Percentiles rank a stretch among this genome's conserved stretches.
These are phyloP conservation scores for Penicillium herquei DNA, from an alignment of 495 filamentous ascomycete genomes.

Conservation along the genomic window DNA sequence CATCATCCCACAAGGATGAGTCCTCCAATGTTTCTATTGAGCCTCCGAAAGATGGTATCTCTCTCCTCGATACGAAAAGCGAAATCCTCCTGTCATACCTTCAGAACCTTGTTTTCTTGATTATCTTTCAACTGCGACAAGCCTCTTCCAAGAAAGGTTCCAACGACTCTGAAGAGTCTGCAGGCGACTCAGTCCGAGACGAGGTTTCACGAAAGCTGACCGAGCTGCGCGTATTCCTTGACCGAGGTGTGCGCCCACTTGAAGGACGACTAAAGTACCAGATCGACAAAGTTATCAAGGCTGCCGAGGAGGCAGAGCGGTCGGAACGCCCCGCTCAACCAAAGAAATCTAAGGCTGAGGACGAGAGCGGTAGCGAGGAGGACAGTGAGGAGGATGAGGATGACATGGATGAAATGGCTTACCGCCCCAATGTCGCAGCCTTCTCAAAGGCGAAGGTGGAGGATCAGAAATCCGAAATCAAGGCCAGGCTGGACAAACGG, in stretches of 20 bases:
- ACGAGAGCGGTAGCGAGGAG: constrained; percentile 33
- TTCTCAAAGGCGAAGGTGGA: constrained; percentile 46
- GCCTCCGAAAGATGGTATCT: constrained; percentile 81
- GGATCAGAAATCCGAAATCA: constrained; percentile 22
- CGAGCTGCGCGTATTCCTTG: constrained; percentile 82
- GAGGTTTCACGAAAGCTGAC: constrained; percentile 78
- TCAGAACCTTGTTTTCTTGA: constrained; percentile 88
- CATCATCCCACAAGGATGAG: constrained; percentile 41
- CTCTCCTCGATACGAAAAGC: constrained; percentile 90
- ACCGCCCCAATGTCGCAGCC: constrained; percentile 62
- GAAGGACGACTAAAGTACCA: constrained; percentile 84
- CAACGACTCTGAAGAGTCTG: constrained; percentile 25
- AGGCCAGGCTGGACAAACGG: constrained; percentile 12
- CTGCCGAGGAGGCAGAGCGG: constrained; percentile 71
- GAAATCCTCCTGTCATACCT: constrained; percentile 94
- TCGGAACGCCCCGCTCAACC: constrained; percentile 26
- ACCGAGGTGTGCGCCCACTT: constrained; percentile 86
- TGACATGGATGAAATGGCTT: constrained; percentile 63
- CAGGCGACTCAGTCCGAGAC: constrained; percentile 40
- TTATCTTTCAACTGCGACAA: constrained; percentile 75
- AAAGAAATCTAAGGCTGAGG: constrained; percentile 22
- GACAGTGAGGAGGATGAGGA: constrained; percentile 42
- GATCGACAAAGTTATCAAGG: constrained; percentile 84
- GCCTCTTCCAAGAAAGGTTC: constrained; percentile 25
- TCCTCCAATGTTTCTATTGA: constrained; percentile 47